Conservation (phyloP, 495 filamentous ascomycete species). For the Cercophora samala region DNA sequence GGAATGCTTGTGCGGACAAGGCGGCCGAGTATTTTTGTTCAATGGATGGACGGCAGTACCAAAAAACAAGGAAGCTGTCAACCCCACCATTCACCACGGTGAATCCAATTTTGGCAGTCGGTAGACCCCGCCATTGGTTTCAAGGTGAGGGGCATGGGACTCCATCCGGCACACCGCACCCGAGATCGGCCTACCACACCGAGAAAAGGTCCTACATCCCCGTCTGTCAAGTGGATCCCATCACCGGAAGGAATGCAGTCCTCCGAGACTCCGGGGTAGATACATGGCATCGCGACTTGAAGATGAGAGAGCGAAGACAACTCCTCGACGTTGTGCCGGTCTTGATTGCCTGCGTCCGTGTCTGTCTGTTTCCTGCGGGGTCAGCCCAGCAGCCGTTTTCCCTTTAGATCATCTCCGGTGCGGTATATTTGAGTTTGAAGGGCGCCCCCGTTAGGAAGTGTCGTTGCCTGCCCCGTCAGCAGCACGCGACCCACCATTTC, state of each 20-base stretch:
- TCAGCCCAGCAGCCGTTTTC: not conserved
- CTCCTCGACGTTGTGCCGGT: not conserved
- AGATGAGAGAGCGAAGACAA: too few species aligned
- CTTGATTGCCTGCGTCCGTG: not conserved
- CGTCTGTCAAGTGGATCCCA: not conserved
- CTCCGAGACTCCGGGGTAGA: not conserved
- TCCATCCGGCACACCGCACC: not conserved
- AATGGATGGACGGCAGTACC: not conserved
- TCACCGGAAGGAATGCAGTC: not conserved
- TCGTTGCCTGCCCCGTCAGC: not conserved
- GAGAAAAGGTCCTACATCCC: not conserved
- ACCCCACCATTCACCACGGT: not conserved
- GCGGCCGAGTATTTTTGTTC: not conserved
- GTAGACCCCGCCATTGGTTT: not conserved
- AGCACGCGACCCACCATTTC: not conserved
- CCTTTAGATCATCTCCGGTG: not conserved
- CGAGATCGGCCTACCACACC: not conserved
- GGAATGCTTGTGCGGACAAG: not conserved
- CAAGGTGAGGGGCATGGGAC: not conserved
- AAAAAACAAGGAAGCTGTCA: not conserved
- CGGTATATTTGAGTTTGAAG: not conserved
- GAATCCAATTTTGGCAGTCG: not conserved
- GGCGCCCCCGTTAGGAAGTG: not conserved
- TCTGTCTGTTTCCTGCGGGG: not conserved
- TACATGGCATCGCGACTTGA: too few species aligned